Base-by-base conservation (phyloP, 805 yeast species). In the Yamadazyma sp. region DNA sequence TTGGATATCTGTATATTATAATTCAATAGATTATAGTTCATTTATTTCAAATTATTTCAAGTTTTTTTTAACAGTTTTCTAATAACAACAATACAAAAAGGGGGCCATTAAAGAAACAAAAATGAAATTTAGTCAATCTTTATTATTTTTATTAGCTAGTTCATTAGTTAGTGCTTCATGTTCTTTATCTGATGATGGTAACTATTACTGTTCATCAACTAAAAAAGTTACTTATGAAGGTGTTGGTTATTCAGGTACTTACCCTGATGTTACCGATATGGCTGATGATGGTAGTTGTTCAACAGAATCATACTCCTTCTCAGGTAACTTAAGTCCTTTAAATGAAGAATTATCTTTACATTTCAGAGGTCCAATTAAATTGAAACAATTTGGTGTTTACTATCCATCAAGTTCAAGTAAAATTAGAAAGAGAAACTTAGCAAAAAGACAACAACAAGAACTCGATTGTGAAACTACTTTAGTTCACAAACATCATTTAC, bases 351-450 rank as follows among this genome's bases (percentile, higher is more conserved):
- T 87, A 43, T 80, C 94, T 23, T 80, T 87, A 40, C 95, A 87
- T 62, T 83, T 86, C 72, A 82, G 96, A 71, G 96, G 96, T 51
- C 96, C 96, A 23, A 55, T 87, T 49, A 73, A 76, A 56, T 76
- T 87, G 56, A 65, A 70, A 54, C 86, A 86, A 65, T 87, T 93
- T 56, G 97, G 89, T 61, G 96, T 86, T 37, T 93, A 89, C 73
- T 80, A 81, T 53, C 89, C 86, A 45, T 55, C 75, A 17, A 47
- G 71, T 26, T 43, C 63, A 19, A 42, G 60, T 34, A 58, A 66
- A 47, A 58, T 65, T 44, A 72, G 72, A 33, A 58, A 71, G 64
- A 42, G 70, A 58, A 25, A 57, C 41, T 12, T 32, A 15, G n/a
- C n/a, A n/a, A 31, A 33, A 14, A 31, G 30, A 29, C 20, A 31